Conservation (phyloP, 305 asterid species). For the Rubia balearica region DNA sequence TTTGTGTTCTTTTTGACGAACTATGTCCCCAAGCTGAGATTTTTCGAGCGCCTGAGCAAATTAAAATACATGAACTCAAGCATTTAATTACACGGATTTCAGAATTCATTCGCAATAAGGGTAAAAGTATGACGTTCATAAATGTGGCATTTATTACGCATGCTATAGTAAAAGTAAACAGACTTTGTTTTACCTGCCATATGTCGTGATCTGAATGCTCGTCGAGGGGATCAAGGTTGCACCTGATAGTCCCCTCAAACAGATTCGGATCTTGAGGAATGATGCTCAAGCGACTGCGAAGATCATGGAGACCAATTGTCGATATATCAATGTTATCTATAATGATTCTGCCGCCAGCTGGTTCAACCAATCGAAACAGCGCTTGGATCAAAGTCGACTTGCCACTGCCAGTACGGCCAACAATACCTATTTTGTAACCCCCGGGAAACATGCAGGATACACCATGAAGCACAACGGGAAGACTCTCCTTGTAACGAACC, state of each 20-base stretch:
- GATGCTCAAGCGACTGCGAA: constrained; percentile 83
- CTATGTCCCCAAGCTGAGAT: constrained; percentile 85
- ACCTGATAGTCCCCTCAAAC: constrained; percentile 97
- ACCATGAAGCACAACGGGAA: constrained; percentile 92
- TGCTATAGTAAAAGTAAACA: not conserved
- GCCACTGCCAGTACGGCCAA: constrained; percentile 99
- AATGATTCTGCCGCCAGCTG: constrained; percentile 75
- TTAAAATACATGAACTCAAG: not conserved
- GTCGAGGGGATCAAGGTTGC: constrained; percentile 86
- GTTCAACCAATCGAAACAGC: constrained; percentile 86
- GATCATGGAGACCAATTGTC: constrained; percentile 89
- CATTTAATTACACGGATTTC: not conserved
- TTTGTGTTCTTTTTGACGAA: constrained; percentile 83
- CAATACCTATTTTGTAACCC: constrained; percentile 91
- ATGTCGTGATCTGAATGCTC: constrained; percentile 83
- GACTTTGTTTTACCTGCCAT: constrained; percentile 58
- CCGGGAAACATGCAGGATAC: constrained; percentile 93
- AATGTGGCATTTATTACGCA: constrained; percentile 4
- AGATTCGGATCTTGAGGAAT: constrained; percentile 97
- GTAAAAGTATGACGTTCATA: not conserved
- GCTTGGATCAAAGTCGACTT: constrained; percentile 97
- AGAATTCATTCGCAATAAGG: not conserved
- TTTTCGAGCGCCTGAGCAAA: constrained; percentile 80
- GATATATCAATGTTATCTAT: constrained; percentile 82
- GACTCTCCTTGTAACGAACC: constrained; percentile 95